Evolutionary conservation across 805 yeast species (phyloP).

Genomic region (Starmerella etchellsii): DNA sequence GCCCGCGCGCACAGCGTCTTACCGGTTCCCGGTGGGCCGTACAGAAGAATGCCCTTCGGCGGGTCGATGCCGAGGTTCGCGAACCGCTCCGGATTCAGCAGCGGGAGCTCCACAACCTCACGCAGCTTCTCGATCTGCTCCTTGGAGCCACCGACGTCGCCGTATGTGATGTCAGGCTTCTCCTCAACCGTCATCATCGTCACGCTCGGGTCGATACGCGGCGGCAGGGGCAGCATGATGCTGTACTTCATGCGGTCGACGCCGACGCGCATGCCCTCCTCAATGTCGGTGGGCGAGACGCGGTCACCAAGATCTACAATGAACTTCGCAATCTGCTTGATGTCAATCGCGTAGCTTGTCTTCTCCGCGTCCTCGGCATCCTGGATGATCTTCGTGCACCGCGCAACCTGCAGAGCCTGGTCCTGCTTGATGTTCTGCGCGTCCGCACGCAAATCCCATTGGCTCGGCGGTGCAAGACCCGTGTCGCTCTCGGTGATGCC

Average conservation of each 20-base stretch:
- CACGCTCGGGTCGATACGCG: conserved; percentile 92
- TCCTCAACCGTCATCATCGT: conserved; percentile 99
- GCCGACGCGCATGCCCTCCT: conserved; percentile 99
- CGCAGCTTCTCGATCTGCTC: conserved; percentile 94
- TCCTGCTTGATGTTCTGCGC: conserved; percentile 85
- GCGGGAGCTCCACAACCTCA: conserved; percentile 90
- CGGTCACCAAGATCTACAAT: conserved; percentile 94
- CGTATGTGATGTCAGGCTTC: conserved; percentile 96
- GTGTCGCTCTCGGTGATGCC: conserved; percentile 84
- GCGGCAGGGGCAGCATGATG: conserved; percentile 94
- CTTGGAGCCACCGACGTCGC: conserved; percentile 97
- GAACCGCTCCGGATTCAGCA: conserved; percentile 90
- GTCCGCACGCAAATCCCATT: conserved; percentile 97
- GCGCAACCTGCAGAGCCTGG: conserved; percentile 93
- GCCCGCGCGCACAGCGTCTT: conserved; percentile 98
- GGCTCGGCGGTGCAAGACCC: conserved; percentile 90
- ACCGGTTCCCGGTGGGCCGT: conserved; percentile 99
- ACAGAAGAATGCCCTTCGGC: conserved; percentile 90
- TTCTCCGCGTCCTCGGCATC: conserved; percentile 48
- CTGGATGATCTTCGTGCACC: conserved; percentile 89
- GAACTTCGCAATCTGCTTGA: conserved; percentile 95
- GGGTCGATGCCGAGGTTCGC: conserved; percentile 97
- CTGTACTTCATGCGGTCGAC: conserved; percentile 95
- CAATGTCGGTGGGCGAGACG: conserved; percentile 96
- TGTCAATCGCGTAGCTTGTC: conserved; percentile 85